These are phyloP conservation scores for Lophium mytilinum DNA, from an alignment of 495 filamentous ascomycete species.

Conservation along the genomic window DNA sequence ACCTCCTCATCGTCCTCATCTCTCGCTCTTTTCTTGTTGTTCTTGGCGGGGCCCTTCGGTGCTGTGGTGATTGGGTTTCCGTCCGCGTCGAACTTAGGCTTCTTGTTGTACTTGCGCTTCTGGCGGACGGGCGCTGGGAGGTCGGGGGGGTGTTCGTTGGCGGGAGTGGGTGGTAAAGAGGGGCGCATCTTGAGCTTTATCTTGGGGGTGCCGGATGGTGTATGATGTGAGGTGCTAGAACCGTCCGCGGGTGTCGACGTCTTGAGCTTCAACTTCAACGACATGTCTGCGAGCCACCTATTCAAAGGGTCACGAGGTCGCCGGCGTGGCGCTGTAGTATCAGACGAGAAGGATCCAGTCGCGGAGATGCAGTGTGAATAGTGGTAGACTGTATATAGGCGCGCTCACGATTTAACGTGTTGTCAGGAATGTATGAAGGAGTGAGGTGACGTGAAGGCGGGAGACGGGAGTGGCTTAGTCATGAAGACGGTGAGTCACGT, in stretches of 20 bases:
- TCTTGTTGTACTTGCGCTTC: slow-evolving; percentile 30
- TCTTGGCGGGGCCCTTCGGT: slow-evolving; percentile 35
- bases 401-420: too few relatives aligned
- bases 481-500: too few relatives aligned
- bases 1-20: slow-evolving; percentile 35
- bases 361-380: too few relatives aligned
- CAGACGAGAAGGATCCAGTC: too few relatives aligned
- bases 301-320: too few relatives aligned
- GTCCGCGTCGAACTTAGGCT: slow-evolving; percentile 28
- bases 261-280: slow-evolving; percentile 1
- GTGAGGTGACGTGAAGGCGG: too few relatives aligned
- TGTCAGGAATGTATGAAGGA: too few relatives aligned
- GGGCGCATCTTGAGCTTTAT: slow-evolving; percentile 45
- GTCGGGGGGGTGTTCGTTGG: slow-evolving; percentile 19
- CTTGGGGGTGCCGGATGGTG: slow-evolving; percentile 6
- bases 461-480: too few relatives aligned
- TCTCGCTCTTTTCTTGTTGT: slow-evolving; percentile 42
- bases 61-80: slow-evolving; percentile 21
- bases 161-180: slow-evolving; percentile 7
- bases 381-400: too few relatives aligned
- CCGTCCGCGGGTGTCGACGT: slow-evolving; percentile 32
- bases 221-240: slow-evolving; percentile 7
- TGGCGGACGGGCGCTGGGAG: slow-evolving; percentile 15
- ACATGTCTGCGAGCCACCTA: not conserved
- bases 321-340: too few relatives aligned